Evolutionary conservation across 192 early-diverging fungal genomes (phyloP), one percentile per base, ranked within the genome.

Genomic region (Coemansia sp.): DNA sequence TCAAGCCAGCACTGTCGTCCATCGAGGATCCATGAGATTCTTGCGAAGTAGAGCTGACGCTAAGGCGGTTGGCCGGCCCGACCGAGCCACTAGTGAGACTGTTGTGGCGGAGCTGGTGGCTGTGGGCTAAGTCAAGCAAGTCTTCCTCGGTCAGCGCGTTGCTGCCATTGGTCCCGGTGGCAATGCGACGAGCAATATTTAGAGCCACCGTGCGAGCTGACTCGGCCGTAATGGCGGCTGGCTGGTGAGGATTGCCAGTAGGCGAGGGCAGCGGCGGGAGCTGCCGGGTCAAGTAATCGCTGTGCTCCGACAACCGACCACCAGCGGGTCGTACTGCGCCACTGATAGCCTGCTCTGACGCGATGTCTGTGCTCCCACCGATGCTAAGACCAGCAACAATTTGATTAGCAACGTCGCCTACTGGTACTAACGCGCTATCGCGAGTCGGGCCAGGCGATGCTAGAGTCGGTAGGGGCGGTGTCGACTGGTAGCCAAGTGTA

Each of bases 41-140:
- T 17, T 71, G 68, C 37, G 70, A 74, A n/a, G 61, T 44, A 15
- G 74, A 74, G 59, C 71, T 66, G 4, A 46, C 21, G 58, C 79
- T 76, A 36, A 15, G 37, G 27, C 64, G 71, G 25, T 66, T 58
- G 42, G 48, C 39, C 9, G 62, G 58, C n/a, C 27, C 64, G 4
- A 53, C 0, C 14, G 60, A 8, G 31, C 38, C 32, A 36, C 59
- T 46, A 41, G 29, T 44, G 19, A 41, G 7, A 11, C 41, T 75
- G 64, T 46, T 63, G 36, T 73, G 48, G 45, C 62, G 63, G 25
- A 25, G 17, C 15, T 36, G 64, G 1, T 29, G 15, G 44, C 38
- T 51, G 3, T 51, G 67, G n/a, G 36, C 4, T 37, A 42, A 36
- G 37, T 15, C 67, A 41, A 39, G 6, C 31, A 62, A 8, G 31